Conservation (phyloP, 1,284 basidiomycete genomes). For the Microbotryum violaceum region DNA sequence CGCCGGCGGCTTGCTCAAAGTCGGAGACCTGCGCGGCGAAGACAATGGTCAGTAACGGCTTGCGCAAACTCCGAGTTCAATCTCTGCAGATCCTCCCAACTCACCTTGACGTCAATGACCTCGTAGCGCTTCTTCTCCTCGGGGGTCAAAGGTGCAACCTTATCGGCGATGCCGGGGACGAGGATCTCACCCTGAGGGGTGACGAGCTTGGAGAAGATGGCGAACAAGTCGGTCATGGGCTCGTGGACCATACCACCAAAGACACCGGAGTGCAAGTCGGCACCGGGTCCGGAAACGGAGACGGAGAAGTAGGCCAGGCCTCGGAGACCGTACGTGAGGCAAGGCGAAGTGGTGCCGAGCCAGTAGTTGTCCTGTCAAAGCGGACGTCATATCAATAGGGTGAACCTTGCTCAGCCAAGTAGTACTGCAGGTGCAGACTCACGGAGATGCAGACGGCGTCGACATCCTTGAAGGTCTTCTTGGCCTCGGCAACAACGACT, state of each 20-base stretch:
- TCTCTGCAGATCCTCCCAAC: conserved; percentile 6
- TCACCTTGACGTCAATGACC: conserved; percentile 39
- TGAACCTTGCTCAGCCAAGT: neutral
- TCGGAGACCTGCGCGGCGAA: conserved; percentile 62
- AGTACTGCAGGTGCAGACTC: conserved; percentile 10
- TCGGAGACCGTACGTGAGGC: conserved; percentile 51
- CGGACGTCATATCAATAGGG: neutral
- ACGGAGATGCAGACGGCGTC: conserved; percentile 84
- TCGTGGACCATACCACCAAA: conserved; percentile 47
- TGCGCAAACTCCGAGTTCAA: conserved; percentile 47
- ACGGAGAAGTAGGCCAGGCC: conserved; percentile 86
- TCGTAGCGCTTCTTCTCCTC: conserved; percentile 58
- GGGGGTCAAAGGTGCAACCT: conserved; percentile 67
- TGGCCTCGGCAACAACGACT: conserved; percentile 71
- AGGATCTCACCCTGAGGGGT: conserved; percentile 74
- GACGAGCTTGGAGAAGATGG: conserved; percentile 66
- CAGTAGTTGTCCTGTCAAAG: conserved; percentile 33
- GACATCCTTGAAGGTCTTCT: conserved; percentile 78
- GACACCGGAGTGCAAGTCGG: conserved; percentile 79
- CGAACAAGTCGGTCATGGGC: conserved; percentile 56
- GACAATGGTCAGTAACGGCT: conserved; percentile 43
- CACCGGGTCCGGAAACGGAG: conserved; percentile 70
- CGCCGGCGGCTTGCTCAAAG: conserved; percentile 73
- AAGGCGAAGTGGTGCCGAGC: conserved; percentile 40
- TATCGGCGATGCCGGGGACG: conserved; percentile 82